Evolutionary conservation across 306 rosid species (phyloP).

Genomic region (Casuarina equisetifolia): DNA sequence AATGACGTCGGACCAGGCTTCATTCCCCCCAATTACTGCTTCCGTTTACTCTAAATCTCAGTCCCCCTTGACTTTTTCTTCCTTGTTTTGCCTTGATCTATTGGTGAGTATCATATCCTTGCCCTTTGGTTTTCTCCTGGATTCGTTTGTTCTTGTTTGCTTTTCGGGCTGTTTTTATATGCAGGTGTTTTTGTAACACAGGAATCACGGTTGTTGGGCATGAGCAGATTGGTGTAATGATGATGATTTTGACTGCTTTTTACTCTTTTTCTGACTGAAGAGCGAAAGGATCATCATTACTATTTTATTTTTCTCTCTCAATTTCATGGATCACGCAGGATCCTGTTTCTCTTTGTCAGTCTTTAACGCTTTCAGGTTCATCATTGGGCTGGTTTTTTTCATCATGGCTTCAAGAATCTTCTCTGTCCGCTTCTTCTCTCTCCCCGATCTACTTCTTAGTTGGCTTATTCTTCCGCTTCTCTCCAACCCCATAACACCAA

Average conservation of each 20-base stretch:
- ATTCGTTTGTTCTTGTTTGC: neutral
- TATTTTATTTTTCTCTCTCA: slow-evolving; percentile 31
- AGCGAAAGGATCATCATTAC: slow-evolving; percentile 44
- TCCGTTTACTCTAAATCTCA: slow-evolving; percentile 13
- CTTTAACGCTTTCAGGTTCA: slow-evolving; percentile 31
- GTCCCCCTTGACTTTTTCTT: neutral
- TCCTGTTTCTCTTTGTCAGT: slow-evolving; percentile 30
- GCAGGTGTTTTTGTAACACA: slow-evolving; percentile 1
- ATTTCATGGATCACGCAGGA: slow-evolving; percentile 33
- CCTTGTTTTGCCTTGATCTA: slow-evolving; percentile 1
- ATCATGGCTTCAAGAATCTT: slow-evolving; percentile 44
- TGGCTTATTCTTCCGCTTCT: slow-evolving; percentile 7
- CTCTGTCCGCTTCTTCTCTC: slow-evolving; percentile 43
- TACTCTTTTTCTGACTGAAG: slow-evolving; percentile 33
- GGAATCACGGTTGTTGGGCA: slow-evolving; percentile 27
- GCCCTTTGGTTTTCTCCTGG: neutral
- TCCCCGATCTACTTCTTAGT: slow-evolving; percentile 7
- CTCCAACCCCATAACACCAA: neutral
- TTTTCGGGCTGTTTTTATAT: slow-evolving; percentile 9
- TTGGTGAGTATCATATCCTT: slow-evolving; percentile 1
- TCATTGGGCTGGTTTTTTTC: slow-evolving; percentile 34
- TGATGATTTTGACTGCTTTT: slow-evolving; percentile 44
- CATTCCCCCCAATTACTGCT: slow-evolving; percentile 66
- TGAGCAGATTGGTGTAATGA: slow-evolving; percentile 61
- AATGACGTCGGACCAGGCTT: slow-evolving; percentile 71